A percentile compares a stretch with the other conserved stretches of the same genome.
These are phyloP conservation scores for Podospora fimiseda DNA, from an alignment of 495 filamentous ascomycete species.

Conservation along the genomic window DNA sequence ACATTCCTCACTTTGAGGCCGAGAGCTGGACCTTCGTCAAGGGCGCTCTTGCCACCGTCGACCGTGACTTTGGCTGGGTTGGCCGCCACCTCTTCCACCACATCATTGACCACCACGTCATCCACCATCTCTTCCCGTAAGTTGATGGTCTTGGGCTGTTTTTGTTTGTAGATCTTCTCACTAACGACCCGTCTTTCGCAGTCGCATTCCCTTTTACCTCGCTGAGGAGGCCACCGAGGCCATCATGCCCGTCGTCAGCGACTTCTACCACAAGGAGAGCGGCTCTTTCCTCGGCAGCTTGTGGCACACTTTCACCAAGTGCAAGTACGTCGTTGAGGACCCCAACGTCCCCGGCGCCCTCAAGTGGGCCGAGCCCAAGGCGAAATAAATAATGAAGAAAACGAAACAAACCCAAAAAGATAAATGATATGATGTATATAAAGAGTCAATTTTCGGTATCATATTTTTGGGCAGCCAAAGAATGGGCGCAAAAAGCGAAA, in stretches of 20 bases:
- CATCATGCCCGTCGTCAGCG: constrained; percentile 72
- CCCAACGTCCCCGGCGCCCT: constrained; percentile 27
- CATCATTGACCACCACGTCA: constrained; percentile 84
- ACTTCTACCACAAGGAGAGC: constrained; percentile 62
- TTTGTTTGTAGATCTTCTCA: background rate
- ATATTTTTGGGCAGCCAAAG: too few relatives aligned
- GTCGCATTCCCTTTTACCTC: constrained; percentile 81
- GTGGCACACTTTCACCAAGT: constrained; percentile 27
- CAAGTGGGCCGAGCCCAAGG: constrained; percentile 23
- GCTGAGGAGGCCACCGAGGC: constrained; percentile 81
- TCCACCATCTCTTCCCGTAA: constrained; percentile 72
- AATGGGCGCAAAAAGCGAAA: too few relatives aligned
- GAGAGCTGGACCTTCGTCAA: constrained; percentile 78
- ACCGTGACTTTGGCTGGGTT: constrained; percentile 82
- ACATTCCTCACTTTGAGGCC: constrained; percentile 70
- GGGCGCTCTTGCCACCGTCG: constrained; percentile 79
- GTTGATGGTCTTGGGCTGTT: too few relatives aligned
- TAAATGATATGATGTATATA: too few relatives aligned
- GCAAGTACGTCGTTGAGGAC: constrained; percentile 32
- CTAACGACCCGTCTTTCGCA: constrained; percentile 13
- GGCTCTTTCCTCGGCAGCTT: constrained; percentile 32
- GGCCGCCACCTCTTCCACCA: constrained; percentile 79
- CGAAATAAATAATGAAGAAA: too few relatives aligned
- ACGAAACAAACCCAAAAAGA: too few relatives aligned
- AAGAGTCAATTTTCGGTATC: too few relatives aligned